Evolutionary conservation across 176 grass and related monocot genomes (phyloP).

Genomic region (Carex pumila): DNA sequence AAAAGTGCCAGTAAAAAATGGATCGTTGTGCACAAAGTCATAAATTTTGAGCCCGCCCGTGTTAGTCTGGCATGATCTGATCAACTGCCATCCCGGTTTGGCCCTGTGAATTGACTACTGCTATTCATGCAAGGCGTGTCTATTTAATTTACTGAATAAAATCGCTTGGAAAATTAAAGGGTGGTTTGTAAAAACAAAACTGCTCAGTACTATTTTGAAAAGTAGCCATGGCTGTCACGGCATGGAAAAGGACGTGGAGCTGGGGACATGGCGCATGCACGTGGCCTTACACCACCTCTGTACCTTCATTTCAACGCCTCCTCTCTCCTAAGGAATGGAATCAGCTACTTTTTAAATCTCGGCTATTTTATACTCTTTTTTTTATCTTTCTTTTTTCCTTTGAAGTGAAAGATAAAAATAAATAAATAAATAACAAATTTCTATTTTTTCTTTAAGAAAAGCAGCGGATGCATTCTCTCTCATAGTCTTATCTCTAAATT

Average conservation of each 20-base stretch:
- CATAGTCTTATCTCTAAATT: background rate
- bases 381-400: too few species aligned
- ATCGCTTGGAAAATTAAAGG: background rate
- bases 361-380: too few species aligned
- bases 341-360: too few species aligned
- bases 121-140: background rate
- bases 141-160: background rate
- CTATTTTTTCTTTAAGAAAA: too few species aligned
- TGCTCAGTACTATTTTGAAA: background rate
- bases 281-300: constrained; percentile 6
- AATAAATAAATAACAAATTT: too few species aligned
- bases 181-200: background rate
- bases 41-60: background rate
- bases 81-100: background rate
- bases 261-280: constrained; percentile 18
- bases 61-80: too few species aligned
- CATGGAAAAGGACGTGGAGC: constrained; percentile 3
- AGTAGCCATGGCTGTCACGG: constrained; percentile 16
- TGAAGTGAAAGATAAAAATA: too few species aligned
- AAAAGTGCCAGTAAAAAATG: too few species aligned
- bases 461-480: too few species aligned
- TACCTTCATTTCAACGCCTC: background rate
- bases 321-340: background rate
- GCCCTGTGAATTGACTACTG: background rate
- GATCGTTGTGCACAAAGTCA: background rate